Evolutionary conservation across 495 filamentous ascomycete genomes (phyloP).

Genomic region (Penicillium verhagenii): DNA sequence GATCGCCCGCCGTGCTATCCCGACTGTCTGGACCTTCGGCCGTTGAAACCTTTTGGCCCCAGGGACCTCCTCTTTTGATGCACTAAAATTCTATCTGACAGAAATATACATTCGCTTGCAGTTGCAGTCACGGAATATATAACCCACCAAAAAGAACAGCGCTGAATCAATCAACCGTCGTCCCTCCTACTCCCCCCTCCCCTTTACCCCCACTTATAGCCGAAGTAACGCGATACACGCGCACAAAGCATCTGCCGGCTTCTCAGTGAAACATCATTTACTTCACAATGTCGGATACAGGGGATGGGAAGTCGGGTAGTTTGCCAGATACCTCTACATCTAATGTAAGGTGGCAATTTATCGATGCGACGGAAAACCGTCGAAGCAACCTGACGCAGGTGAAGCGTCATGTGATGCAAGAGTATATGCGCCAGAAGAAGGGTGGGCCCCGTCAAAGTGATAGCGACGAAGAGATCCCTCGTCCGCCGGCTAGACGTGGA

Average conservation of each 20-base stretch:
- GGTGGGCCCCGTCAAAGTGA: conserved; percentile 23
- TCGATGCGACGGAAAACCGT: conserved; percentile 40
- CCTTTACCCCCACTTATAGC: background rate
- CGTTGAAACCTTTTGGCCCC: background rate
- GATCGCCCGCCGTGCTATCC: background rate
- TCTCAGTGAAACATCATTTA: background rate
- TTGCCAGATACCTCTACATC: background rate
- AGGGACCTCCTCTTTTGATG: background rate
- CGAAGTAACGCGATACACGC: background rate
- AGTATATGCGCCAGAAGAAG: conserved; percentile 46
- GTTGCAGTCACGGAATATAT: background rate
- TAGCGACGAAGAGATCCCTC: conserved; percentile 12
- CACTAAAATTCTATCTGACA: background rate
- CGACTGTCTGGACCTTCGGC: background rate
- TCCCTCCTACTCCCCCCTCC: too few relatives aligned
- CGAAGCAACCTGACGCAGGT: conserved; percentile 43
- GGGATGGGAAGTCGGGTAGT: background rate
- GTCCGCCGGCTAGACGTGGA: conserved; percentile 16
- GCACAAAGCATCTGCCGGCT: background rate
- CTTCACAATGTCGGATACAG: background rate
- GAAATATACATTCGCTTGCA: background rate
- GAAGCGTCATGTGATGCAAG: conserved; percentile 49
- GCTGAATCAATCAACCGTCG: background rate
- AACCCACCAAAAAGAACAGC: background rate
- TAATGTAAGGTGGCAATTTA: conserved; percentile 40